A percentile compares a stretch with the other conserved stretches of the same genome.
phyloP scores from a whole-genome alignment of 495 filamentous ascomycete species.

The Entonaema liquescens region DNA sequence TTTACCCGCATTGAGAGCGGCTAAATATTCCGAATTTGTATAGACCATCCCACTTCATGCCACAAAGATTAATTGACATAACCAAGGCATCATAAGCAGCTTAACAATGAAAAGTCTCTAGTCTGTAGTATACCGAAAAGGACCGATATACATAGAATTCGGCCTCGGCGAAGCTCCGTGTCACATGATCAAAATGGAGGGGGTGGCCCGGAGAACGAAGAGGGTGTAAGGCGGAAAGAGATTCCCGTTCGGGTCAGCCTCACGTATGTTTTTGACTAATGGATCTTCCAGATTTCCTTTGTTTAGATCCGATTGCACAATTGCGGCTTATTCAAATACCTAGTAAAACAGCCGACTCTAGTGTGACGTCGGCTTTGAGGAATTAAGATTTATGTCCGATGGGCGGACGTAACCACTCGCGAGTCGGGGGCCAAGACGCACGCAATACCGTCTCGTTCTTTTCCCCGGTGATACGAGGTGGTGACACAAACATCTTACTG shows the following conservation, averaged over 20 bases:
- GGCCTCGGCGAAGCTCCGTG: background rate
- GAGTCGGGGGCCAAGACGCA: background rate
- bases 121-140: background rate
- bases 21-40: background rate
- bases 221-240: background rate
- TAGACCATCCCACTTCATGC: background rate
- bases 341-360: background rate
- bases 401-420: background rate
- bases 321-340: background rate
- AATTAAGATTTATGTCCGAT: slow-evolving; percentile 8
- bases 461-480: background rate
- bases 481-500: background rate
- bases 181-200: background rate
- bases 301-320: background rate
- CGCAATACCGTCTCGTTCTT: background rate
- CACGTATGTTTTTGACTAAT: background rate
- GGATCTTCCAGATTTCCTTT: background rate
- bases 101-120: background rate
- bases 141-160: background rate
- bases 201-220: background rate
- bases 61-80: background rate
- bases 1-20: background rate
- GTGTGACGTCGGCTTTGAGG: slow-evolving; percentile 1
- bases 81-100: background rate
- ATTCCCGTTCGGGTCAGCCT: background rate